These are phyloP conservation scores for Naganishia cerealis DNA, from an alignment of 1,284 basidiomycete species.

Conservation along the genomic window DNA sequence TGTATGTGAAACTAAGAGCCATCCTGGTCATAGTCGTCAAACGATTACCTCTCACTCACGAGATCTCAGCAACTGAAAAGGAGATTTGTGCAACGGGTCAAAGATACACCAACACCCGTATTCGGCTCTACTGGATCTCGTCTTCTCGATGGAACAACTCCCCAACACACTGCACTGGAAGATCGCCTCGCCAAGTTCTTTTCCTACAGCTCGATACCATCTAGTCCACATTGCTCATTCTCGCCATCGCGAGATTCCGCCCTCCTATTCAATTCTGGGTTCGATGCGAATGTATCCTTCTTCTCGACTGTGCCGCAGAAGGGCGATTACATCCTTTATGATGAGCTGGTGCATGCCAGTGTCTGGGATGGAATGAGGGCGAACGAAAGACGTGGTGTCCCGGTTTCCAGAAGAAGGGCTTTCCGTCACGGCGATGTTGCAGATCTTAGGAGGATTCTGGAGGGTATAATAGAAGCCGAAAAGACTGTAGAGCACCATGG, in stretches of 20 bases:
- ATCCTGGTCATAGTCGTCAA: slow-evolving; percentile 60
- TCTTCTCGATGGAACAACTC: slow-evolving; percentile 75
- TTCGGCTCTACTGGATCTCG: slow-evolving; percentile 90
- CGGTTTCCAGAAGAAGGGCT: slow-evolving; percentile 49
- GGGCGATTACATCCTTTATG: slow-evolving; percentile 76
- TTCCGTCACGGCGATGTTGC: slow-evolving; percentile 75
- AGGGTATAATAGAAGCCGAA: slow-evolving; percentile 28
- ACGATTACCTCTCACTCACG: slow-evolving; percentile 90
- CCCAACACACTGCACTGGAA: slow-evolving; percentile 69
- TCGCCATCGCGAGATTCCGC: slow-evolving; percentile 54
- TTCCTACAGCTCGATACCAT: slow-evolving; percentile 54
- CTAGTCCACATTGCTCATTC: background rate
- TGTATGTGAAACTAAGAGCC: background rate
- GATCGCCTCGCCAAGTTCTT: slow-evolving; percentile 67
- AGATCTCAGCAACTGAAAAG: slow-evolving; percentile 62
- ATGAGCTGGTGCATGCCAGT: slow-evolving; percentile 86
- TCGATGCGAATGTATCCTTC: slow-evolving; percentile 88
- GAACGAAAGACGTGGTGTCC: slow-evolving; percentile 59
- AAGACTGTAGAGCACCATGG: background rate
- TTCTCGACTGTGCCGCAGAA: slow-evolving; percentile 79
- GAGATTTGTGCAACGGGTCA: slow-evolving; percentile 63
- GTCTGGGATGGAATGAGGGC: slow-evolving; percentile 85
- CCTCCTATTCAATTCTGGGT: slow-evolving; percentile 90
- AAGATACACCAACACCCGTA: slow-evolving; percentile 58
- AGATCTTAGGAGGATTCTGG: slow-evolving; percentile 40